Base-by-base conservation (phyloP, 2,329 filamentous ascomycete genomes). In the Cytospora chrysosperma region DNA sequence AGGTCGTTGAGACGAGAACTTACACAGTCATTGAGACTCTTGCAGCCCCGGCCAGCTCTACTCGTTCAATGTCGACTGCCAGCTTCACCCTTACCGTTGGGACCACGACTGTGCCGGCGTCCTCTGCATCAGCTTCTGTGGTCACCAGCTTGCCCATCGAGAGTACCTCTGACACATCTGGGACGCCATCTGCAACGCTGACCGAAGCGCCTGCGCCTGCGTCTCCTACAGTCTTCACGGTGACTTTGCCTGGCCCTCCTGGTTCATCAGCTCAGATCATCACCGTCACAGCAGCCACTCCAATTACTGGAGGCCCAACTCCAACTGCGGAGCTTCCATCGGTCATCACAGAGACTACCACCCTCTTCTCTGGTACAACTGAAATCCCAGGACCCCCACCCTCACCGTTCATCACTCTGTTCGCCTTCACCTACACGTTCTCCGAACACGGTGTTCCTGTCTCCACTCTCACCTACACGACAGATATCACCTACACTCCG, bases 351-450 rank as follows among this genome's bases (percentile, higher is more conserved):
- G 34, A 59, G 53, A 56, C 50, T 3, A 61, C 58, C 15, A 58
- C 62, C 2, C 43, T 58, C 17, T 59, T 21, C 19, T 64, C 62
- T 28, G 62, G 62, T 19, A 61, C 50, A n/a, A 61, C 64, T n/a
- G 64, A 66, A 40, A 47, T 66, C 37, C 52, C 57, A 24, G 47
- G 47, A 30, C 43, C 51, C 26, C 56, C 54, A 9, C 52, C 56
- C 10, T 32, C 61, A 4, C 53, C 63, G 13, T 53, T 55, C 5
- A 43, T 65, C 3, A 64, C 67, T 55, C 50, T 59, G 15, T 54
- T 70, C 7, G 66, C 67, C 4, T 62, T 71, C 56, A 70, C 70
- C 6, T 71, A 70, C 62, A 72, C 69, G 0, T 56, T 72, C 10
- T 63, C 67, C 3, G 63, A 59, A 8, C 15, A 70, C 53, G 26